A percentile compares a stretch with the other conserved stretches of the same genome.
Evolutionary conservation across 768 basidiomycete genomes (phyloP).

Genomic region (Floccularia luteovirens): DNA sequence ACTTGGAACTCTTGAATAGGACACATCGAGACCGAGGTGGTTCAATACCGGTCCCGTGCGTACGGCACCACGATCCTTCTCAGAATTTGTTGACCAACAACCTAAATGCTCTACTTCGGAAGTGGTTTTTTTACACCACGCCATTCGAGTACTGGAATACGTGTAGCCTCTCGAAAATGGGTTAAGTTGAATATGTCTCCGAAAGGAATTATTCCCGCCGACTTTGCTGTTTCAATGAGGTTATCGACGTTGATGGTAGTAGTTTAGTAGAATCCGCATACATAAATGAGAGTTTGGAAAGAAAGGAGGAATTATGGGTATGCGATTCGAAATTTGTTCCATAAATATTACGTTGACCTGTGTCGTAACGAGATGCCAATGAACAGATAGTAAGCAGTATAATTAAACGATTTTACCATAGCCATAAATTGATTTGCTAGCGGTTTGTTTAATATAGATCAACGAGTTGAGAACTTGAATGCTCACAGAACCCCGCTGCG

Average conservation of each 20-base stretch:
- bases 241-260: background rate
- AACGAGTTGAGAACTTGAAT: background rate
- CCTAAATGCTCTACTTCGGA: constrained; percentile 2
- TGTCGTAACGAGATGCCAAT: background rate
- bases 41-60: background rate
- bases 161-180: constrained; percentile 3
- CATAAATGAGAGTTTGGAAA: constrained; percentile 31
- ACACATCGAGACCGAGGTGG: constrained; percentile 5
- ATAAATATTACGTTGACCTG: constrained; percentile 45
- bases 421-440: background rate
- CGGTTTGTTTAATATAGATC: background rate
- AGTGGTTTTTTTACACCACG: constrained; percentile 6
- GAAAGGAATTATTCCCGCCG: constrained; percentile 6
- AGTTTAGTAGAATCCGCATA: constrained; percentile 8
- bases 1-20: constrained; percentile 3
- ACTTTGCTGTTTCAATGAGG: background rate
- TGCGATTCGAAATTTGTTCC: constrained; percentile 29
- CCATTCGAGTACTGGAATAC: too few relatives aligned
- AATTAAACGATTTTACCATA: constrained; percentile 22
- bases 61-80: background rate
- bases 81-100: constrained; percentile 5
- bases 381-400: background rate
- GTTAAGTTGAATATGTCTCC: constrained; percentile 8
- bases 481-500: constrained; percentile 48
- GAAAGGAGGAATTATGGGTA: constrained; percentile 42